Evolutionary conservation across 192 early-diverging fungal species (phyloP).

Genomic region (Coemansia sp.): DNA sequence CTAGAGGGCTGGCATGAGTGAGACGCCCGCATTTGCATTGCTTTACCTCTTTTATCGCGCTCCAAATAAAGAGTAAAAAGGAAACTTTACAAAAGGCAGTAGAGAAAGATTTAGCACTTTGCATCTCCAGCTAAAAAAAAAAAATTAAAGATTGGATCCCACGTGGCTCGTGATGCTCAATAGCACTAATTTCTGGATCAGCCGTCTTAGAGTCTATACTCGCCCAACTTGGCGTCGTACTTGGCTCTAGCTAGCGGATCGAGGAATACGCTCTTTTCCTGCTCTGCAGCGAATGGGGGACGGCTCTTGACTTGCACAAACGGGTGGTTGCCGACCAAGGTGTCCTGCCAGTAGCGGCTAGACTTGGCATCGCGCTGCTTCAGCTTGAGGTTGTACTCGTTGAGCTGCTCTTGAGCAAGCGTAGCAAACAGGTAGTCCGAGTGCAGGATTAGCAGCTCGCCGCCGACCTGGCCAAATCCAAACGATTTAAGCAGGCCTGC

Average conservation of each 20-base stretch:
- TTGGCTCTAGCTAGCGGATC: conserved; percentile 18
- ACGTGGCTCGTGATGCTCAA: no score
- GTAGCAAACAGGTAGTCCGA: conserved; percentile 66
- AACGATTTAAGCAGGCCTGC: conserved; percentile 69
- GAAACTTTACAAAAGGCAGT: no score
- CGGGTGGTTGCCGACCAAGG: conserved; percentile 30
- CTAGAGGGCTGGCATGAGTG: neutral
- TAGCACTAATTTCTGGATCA: no score
- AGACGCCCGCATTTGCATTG: neutral
- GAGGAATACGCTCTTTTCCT: conserved; percentile 25
- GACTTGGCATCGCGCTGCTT: neutral
- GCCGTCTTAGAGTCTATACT: conserved; percentile 20
- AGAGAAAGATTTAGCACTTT: no score
- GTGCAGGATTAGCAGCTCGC: conserved; percentile 65
- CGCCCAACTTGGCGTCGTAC: conserved; percentile 4
- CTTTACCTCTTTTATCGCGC: neutral
- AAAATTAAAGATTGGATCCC: no score
- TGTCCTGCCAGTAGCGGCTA: conserved; percentile 30
- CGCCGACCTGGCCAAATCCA: conserved; percentile 74
- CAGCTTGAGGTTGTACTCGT: conserved; percentile 18
- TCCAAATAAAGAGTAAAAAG: neutral
- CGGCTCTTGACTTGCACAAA: conserved; percentile 33
- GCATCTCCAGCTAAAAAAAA: no score
- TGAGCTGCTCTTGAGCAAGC: neutral
- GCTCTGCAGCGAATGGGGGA: conserved; percentile 21